Evolutionary conservation across 805 yeast genomes (phyloP).

Genomic region (Saturnispora halmiae): DNA sequence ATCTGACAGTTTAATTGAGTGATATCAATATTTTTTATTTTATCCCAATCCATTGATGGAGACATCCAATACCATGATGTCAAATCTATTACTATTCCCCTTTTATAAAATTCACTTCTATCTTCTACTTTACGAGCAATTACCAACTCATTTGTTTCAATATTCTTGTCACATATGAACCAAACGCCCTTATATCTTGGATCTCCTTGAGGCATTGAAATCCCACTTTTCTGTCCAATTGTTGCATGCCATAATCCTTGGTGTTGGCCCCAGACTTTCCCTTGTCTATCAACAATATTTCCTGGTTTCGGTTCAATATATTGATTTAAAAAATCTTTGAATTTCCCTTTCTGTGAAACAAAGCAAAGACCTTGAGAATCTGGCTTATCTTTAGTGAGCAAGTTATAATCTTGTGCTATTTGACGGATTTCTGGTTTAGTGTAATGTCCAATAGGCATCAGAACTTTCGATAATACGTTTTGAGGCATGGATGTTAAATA

Average conservation of each 20-base stretch:
- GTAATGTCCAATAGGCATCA: conserved; percentile 77
- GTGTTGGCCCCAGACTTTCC: conserved; percentile 71
- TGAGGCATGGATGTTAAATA: conserved; percentile 64
- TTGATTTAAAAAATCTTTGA: conserved; percentile 64
- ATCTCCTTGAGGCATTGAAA: conserved; percentile 85
- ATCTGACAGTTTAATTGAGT: conserved; percentile 44
- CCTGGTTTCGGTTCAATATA: conserved; percentile 72
- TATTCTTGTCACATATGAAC: conserved; percentile 72
- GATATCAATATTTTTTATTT: conserved; percentile 7
- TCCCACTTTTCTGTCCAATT: conserved; percentile 75
- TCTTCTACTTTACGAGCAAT: conserved; percentile 68
- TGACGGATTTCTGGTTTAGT: conserved; percentile 66
- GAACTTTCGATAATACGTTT: conserved; percentile 35
- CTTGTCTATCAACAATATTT: conserved; percentile 65
- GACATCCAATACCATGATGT: conserved; percentile 41
- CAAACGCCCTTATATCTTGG: conserved; percentile 69
- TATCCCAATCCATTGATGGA: conserved; percentile 8
- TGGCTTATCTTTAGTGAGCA: conserved; percentile 67
- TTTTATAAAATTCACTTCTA: conserved; percentile 44
- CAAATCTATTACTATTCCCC: conserved; percentile 33
- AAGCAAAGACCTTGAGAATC: conserved; percentile 96
- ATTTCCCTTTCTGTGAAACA: conserved; percentile 57
- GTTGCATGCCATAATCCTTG: conserved; percentile 93
- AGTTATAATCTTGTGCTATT: conserved; percentile 44
- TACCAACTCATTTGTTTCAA: conserved; percentile 58